phyloP scores from a whole-genome alignment of 768 basidiomycete genomes.

The Clitopilus passeckerianus region DNA sequence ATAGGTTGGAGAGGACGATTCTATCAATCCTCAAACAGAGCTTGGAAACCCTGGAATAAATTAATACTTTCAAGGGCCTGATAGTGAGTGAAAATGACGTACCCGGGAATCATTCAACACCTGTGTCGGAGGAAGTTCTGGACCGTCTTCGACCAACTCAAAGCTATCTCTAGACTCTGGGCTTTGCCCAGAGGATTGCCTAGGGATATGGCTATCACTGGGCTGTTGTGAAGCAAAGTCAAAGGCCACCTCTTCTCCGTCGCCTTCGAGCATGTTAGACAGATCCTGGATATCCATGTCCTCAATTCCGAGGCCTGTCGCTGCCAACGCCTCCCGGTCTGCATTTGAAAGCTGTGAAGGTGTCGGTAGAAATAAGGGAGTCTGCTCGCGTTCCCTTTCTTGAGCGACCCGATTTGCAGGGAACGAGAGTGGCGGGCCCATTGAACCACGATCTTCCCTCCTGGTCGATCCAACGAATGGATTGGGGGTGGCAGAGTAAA shows the following conservation, averaged over 20 bases:
- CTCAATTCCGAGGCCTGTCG: conserved; percentile 64
- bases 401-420: conserved; percentile 11
- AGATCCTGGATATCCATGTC: conserved; percentile 61
- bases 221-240: conserved; percentile 24
- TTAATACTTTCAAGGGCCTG: not conserved
- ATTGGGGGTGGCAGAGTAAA: conserved; percentile 7
- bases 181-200: conserved; percentile 9
- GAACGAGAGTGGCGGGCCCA: conserved; percentile 12
- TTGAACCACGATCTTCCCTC: not conserved
- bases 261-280: conserved; percentile 52
- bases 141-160: conserved; percentile 28
- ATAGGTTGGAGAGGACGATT: not conserved
- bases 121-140: conserved; percentile 37
- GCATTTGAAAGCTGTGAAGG: conserved; percentile 58
- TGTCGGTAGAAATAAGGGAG: conserved; percentile 40
- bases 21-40: conserved; percentile 50
- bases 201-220: conserved; percentile 4
- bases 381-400: conserved; percentile 21
- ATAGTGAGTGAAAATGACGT: not conserved
- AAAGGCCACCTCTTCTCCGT: conserved; percentile 51
- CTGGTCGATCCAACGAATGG: not conserved
- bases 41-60: conserved; percentile 34
- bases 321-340: conserved; percentile 46
- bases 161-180: conserved; percentile 23
- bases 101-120: conserved; percentile 28